These are phyloP conservation scores for Coniochaeta prunicola DNA, from an alignment of 2,329 filamentous ascomycete species.

Conservation along the genomic window DNA sequence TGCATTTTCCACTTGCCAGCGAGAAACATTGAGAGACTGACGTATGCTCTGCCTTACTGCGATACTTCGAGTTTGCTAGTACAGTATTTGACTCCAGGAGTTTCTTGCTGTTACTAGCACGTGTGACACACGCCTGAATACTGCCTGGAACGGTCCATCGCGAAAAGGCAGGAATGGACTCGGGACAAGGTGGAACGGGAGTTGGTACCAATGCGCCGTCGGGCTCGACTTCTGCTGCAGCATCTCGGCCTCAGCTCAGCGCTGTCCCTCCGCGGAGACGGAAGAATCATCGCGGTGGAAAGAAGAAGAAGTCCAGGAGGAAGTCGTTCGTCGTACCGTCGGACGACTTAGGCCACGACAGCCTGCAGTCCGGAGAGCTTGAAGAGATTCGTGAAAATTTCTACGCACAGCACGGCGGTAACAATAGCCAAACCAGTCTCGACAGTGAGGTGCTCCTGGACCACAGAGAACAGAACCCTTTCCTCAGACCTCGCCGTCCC, in stretches of 20 bases:
- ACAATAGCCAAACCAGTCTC: conserved; percentile 75
- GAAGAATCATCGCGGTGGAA: conserved; percentile 65
- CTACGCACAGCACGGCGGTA: conserved; percentile 43
- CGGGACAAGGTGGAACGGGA: background rate
- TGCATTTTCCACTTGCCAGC: background rate
- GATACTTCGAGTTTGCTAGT: no score
- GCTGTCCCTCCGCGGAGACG: conserved; percentile 52
- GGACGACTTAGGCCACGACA: conserved; percentile 38
- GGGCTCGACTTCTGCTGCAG: background rate
- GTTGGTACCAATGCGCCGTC: background rate
- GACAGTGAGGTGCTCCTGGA: conserved; percentile 85
- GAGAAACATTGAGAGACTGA: background rate
- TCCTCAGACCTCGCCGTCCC: conserved; percentile 56
- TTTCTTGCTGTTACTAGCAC: no score
- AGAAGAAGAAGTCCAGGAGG: conserved; percentile 56
- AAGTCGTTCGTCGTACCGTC: conserved; percentile 70
- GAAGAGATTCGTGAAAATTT: conserved; percentile 31
- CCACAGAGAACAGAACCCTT: conserved; percentile 62
- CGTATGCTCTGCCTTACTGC: background rate
- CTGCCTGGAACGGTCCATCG: background rate
- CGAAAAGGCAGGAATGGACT: background rate
- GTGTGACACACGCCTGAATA: no score
- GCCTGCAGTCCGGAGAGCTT: conserved; percentile 25
- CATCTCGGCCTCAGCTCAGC: conserved; percentile 42
- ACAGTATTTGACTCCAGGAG: no score